Evolutionary conservation across 306 rosid species (phyloP).

Genomic region (Prunus davidiana): DNA sequence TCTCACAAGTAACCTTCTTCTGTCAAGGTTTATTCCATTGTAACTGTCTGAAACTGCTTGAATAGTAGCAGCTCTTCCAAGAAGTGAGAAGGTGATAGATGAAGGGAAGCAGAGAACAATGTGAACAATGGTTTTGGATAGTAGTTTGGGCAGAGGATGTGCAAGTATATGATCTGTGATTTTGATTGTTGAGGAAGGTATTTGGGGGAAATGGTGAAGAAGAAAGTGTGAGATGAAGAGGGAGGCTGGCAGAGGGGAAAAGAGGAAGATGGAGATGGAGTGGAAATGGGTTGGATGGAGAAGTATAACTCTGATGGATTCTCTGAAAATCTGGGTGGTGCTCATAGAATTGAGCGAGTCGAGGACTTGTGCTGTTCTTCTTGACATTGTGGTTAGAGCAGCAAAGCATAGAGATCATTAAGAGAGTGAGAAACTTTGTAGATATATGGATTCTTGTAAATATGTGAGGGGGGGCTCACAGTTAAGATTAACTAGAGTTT

Average conservation of each 20-base stretch:
- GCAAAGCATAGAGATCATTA: constrained; percentile 1
- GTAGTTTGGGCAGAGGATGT: constrained; percentile 6
- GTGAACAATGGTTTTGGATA: constrained; percentile 19
- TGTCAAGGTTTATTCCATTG: constrained; percentile 14
- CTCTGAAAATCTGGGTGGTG: constrained; percentile 28
- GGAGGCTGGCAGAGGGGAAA: constrained; percentile 28
- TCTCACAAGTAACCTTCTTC: constrained; percentile 29
- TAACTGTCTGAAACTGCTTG: constrained; percentile 30
- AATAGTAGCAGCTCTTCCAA: constrained; percentile 27
- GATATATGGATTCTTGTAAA: background rate
- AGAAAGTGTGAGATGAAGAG: constrained; percentile 32
- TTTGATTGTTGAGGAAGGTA: constrained; percentile 14
- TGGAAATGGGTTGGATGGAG: constrained; percentile 30
- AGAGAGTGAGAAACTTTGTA: constrained; percentile 4
- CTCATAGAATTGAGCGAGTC: constrained; percentile 6
- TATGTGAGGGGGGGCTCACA: background rate
- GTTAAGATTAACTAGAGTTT: background rate
- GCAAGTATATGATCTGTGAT: constrained; percentile 16
- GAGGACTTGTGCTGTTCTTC: constrained; percentile 22
- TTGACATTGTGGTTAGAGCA: constrained; percentile 11
- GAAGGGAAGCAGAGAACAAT: constrained; percentile 26
- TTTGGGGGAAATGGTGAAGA: constrained; percentile 24
- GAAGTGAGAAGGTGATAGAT: constrained; percentile 27
- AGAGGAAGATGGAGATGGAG: constrained; percentile 29
- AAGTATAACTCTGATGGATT: constrained; percentile 23